Base-by-base conservation (phyloP, 129 eudicot genomes). In the Mikania micrantha region DNA sequence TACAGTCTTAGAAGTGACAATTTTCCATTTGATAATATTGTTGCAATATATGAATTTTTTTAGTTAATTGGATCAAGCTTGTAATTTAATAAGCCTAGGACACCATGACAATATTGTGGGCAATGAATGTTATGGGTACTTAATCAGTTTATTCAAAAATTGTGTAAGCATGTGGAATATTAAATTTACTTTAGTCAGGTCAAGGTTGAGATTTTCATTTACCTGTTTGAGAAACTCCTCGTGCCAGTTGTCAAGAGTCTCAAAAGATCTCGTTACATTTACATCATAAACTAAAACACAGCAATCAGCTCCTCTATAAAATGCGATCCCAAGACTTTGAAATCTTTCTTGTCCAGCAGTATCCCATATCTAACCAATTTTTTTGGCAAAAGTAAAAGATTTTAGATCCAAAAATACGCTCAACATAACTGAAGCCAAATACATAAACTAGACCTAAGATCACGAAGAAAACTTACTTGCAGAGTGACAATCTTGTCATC, bases 301-400 rank as follows among this genome's bases (percentile, higher is more conserved):
- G 61, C 92, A 90, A 87, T 87, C 90, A 0, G 97, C 95, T 31
- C 97, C 97, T 81, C 97, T 78, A 65, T 90, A 90, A 80, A 90
- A 90, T 28, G 97, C 97, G 72, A 90, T 95, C 28, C 97, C 97
- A 19, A 90, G 95, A 79, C 95, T 90, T 71, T 90, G 97, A 71
- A 87, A 90, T 68, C 97, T 84, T 73, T 90, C 97, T 60, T 90
- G 97, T 39, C 97, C 97, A 69, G 97, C 97, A 45, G 97, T 90
- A 78, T 90, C 97, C 97, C 97, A 90, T 60, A 90, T 87, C 95
- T 90, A 70, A 52, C 64, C 60, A 73, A 1, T 45, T 38, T 15
- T 48, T 66, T 24, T 50, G 31, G 24, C 57, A 68, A 25, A 42
- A 42, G 4, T 6, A 15, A 42, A 42, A 42, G 49, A 42, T 42